These are phyloP conservation scores for Talaromyces sp. DNA, from an alignment of 2,329 filamentous ascomycete species.

Conservation along the genomic window DNA sequence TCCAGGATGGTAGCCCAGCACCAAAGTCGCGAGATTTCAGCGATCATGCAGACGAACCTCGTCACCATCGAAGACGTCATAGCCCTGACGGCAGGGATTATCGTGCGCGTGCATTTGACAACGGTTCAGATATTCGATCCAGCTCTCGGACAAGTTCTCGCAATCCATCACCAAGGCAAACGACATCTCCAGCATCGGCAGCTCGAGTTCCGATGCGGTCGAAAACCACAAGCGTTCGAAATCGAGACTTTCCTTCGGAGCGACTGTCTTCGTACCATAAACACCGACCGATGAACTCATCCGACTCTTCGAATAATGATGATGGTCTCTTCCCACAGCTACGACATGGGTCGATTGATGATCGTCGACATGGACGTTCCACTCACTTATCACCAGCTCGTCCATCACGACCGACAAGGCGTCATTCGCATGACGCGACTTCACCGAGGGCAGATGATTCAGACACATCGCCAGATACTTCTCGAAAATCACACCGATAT, in stretches of 20 bases:
- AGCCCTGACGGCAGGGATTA: constrained; percentile 14
- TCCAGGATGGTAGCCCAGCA: constrained; percentile 2
- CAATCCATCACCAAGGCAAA: constrained; percentile 15
- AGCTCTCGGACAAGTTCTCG: constrained; percentile 15
- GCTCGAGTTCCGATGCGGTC: constrained; percentile 30
- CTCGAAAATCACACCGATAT: not conserved
- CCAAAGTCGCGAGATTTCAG: constrained; percentile 6
- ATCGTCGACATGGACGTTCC: constrained; percentile 22
- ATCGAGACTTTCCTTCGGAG: constrained; percentile 19
- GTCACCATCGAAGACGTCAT: constrained; percentile 5
- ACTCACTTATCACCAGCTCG: constrained; percentile 32
- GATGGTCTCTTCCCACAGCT: constrained; percentile 22
- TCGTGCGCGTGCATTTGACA: constrained; percentile 8
- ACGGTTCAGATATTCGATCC: constrained; percentile 3
- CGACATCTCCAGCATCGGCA: constrained; percentile 24
- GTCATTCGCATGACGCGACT: constrained; percentile 37
- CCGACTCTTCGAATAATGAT: constrained; percentile 30
- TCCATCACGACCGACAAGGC: constrained; percentile 27
- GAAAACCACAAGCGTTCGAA: constrained; percentile 26
- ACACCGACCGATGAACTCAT: constrained; percentile 18
- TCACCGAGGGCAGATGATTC: constrained; percentile 12
- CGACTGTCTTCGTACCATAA: constrained; percentile 14
- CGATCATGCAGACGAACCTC: constrained; percentile 19
- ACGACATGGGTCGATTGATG: constrained; percentile 22
- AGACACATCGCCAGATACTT: not conserved